A percentile compares a stretch with the other conserved stretches of the same genome.
These are phyloP conservation scores for Mycena alexandri DNA, from an alignment of 768 basidiomycete species.

Conservation along the genomic window DNA sequence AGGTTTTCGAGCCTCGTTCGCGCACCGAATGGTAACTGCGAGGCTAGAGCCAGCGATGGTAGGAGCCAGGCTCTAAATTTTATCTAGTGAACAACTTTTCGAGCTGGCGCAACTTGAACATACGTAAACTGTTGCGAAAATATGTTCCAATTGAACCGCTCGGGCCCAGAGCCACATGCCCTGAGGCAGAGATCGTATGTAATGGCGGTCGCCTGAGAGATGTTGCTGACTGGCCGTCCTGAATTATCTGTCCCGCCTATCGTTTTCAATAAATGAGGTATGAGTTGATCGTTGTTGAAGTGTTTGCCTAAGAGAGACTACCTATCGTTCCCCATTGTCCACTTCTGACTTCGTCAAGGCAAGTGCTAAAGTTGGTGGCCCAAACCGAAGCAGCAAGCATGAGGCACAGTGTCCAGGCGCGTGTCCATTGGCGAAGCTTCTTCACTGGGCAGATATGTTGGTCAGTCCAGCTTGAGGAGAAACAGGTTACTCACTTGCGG, in stretches of 20 bases:
- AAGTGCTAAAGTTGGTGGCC: slow-evolving; percentile 26
- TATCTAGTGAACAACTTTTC: not conserved
- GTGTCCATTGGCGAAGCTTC: no score
- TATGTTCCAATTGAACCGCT: slow-evolving; percentile 41
- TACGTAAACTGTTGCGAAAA: slow-evolving; percentile 49
- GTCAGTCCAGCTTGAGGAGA: no score
- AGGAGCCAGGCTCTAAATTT: slow-evolving; percentile 51
- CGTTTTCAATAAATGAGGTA: no score
- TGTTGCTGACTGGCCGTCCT: slow-evolving; percentile 36
- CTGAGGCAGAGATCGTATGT: slow-evolving; percentile 41
- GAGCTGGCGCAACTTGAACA: slow-evolving; percentile 1
- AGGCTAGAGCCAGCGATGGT: slow-evolving; percentile 54
- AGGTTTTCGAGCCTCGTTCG: slow-evolving; percentile 46
- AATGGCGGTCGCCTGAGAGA: slow-evolving; percentile 40
- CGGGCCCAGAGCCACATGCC: slow-evolving; percentile 39
- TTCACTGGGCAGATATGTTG: no score
- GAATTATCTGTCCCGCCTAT: slow-evolving; percentile 35
- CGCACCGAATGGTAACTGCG: slow-evolving; percentile 55
- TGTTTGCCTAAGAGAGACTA: no score
- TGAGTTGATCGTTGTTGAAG: no score
- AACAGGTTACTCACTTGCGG: not conserved
- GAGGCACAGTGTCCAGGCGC: no score
- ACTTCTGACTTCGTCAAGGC: slow-evolving; percentile 24
- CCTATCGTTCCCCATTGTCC: slow-evolving; percentile 28
- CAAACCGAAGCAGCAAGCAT: slow-evolving; percentile 1